phyloP scores from a whole-genome alignment of 73 alveolate genomes.

The Paramecium sexaurelia region DNA sequence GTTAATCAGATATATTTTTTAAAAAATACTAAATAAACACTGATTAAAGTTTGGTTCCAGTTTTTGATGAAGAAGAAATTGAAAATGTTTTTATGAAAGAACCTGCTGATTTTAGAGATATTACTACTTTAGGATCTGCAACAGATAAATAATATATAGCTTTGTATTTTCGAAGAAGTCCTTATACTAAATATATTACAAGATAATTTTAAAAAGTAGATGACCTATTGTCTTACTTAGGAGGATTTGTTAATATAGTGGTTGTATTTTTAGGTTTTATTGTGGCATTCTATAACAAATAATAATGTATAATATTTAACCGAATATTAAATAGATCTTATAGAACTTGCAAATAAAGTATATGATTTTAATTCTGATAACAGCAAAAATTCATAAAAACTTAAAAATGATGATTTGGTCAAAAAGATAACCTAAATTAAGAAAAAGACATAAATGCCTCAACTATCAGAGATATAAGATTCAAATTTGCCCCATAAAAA shows the following conservation, averaged over 20 bases:
- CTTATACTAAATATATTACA: not conserved
- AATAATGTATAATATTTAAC: not conserved
- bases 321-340: not conserved
- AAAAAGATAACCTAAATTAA: not conserved
- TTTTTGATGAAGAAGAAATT: not conserved
- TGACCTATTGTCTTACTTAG: conserved; percentile 30
- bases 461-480: not conserved
- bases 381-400: not conserved
- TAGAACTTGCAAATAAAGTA: conserved; percentile 33
- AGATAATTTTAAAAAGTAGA: conserved; percentile 20
- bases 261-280: conserved; percentile 41
- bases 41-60: conserved; percentile 44
- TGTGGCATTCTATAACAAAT: conserved; percentile 20
- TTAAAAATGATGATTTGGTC: not conserved
- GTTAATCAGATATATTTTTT: not conserved
- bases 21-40: not conserved
- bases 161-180: conserved; percentile 38
- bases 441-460: not conserved
- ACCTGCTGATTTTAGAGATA: conserved; percentile 47
- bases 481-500: not conserved
- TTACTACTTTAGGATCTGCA: not conserved
- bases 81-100: conserved; percentile 2
- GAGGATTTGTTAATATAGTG: conserved; percentile 47
- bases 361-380: conserved; percentile 18
- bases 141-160: not conserved